A percentile compares a stretch with the other conserved stretches of the same genome.
Conservation (phyloP, 2,329 filamentous ascomycete genomes). For the Cladosporium sp. region DNA sequence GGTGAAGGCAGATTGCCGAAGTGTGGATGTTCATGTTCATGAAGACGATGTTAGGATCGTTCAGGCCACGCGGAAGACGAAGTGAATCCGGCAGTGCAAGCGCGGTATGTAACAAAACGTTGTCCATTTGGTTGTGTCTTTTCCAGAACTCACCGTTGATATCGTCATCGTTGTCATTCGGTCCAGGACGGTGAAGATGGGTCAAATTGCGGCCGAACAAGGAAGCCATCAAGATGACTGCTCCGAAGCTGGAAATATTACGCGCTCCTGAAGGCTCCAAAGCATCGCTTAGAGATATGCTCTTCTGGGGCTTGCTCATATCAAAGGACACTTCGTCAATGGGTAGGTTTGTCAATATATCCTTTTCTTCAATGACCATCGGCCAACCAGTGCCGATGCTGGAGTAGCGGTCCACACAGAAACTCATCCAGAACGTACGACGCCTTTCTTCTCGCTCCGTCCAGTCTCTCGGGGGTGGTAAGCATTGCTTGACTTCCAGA, state of each 20-base stretch:
- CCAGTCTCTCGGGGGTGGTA: conserved; percentile 85
- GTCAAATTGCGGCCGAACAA: conserved; percentile 87
- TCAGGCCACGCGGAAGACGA: conserved; percentile 70
- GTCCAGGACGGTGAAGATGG: conserved; percentile 81
- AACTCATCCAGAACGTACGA: conserved; percentile 92
- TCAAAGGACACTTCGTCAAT: conserved; percentile 79
- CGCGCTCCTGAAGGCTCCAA: conserved; percentile 67
- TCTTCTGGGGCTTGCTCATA: conserved; percentile 68
- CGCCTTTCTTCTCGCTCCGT: conserved; percentile 87
- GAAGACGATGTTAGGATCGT: conserved; percentile 81
- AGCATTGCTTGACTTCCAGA: conserved; percentile 86
- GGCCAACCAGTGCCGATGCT: conserved; percentile 98
- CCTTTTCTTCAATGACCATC: conserved; percentile 85
- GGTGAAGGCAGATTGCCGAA: conserved; percentile 93
- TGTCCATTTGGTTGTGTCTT: conserved; percentile 82
- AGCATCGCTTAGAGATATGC: conserved; percentile 64
- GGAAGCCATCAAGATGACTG: conserved; percentile 78
- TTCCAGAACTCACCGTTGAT: conserved; percentile 95
- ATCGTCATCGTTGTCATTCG: conserved; percentile 77
- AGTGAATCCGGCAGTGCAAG: conserved; percentile 76
- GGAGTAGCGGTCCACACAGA: conserved; percentile 84
- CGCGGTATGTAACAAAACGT: conserved; percentile 80
- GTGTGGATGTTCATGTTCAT: conserved; percentile 97
- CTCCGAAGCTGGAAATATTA: conserved; percentile 71
- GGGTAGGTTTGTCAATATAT: conserved; percentile 83